phyloP scores from a whole-genome alignment of 2,329 filamentous ascomycete genomes.

The Elsinoe necatrix region DNA sequence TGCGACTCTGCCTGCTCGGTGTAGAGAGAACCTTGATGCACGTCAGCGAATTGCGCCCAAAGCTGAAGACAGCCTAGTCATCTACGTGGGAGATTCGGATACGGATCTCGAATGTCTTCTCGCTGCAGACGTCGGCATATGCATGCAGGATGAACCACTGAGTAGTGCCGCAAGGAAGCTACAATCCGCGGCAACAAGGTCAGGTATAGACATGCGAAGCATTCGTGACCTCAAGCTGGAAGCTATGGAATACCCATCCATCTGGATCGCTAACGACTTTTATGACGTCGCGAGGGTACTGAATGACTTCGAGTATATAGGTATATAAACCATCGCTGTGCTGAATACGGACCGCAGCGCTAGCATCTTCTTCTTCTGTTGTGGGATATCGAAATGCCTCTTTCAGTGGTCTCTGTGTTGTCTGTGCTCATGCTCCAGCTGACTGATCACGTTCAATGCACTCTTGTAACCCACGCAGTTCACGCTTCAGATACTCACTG shows the following conservation, averaged over 20 bases:
- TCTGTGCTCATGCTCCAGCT: background rate
- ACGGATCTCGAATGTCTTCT: conserved; percentile 41
- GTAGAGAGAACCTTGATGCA: background rate
- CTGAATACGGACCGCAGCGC: too few relatives aligned
- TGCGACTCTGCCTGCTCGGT: conserved; percentile 20
- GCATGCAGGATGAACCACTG: conserved; percentile 34
- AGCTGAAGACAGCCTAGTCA: conserved; percentile 19
- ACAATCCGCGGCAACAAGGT: conserved; percentile 27
- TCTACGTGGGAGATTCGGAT: conserved; percentile 42
- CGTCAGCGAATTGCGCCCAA: background rate
- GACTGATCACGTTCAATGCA: too few relatives aligned
- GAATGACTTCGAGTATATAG: background rate
- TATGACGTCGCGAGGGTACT: background rate
- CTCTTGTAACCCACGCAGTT: background rate
- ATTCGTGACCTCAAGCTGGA: conserved; percentile 19
- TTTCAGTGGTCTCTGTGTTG: too few relatives aligned
- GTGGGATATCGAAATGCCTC: too few relatives aligned
- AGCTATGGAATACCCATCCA: background rate
- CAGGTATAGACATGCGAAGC: conserved; percentile 25
- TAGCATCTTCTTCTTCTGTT: too few relatives aligned
- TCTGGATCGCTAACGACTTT: conserved; percentile 10
- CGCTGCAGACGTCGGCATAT: conserved; percentile 39
- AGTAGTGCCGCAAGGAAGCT: conserved; percentile 30
- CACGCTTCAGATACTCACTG: background rate
- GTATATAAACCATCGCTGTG: too few relatives aligned